Evolutionary conservation across 1,284 basidiomycete genomes (phyloP).

Genomic region (Omphalotus olearius): DNA sequence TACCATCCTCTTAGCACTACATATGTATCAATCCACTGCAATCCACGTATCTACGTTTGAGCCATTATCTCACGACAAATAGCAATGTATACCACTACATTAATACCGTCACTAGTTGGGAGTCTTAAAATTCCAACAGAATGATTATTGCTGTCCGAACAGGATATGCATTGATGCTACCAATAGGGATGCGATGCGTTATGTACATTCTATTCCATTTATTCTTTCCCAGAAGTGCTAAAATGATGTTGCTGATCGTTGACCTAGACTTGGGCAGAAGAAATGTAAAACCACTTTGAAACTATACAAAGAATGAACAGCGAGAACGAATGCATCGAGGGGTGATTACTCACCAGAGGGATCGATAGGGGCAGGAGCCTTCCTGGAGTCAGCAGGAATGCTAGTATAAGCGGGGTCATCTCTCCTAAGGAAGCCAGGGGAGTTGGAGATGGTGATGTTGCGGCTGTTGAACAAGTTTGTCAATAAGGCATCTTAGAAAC

Average conservation of each 20-base stretch:
- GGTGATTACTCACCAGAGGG: conserved; percentile 63
- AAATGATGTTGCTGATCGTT: too few species aligned
- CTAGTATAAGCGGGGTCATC: conserved; percentile 62
- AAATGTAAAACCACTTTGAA: conserved; percentile 89
- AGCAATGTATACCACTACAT: neutral
- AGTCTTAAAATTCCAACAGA: neutral
- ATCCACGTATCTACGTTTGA: too few species aligned
- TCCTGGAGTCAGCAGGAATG: conserved; percentile 78
- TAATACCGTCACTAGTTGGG: neutral
- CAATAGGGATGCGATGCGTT: neutral
- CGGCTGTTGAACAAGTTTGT: conserved; percentile 38
- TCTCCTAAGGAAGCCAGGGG: conserved; percentile 64
- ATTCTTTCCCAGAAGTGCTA: neutral
- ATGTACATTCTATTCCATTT: neutral
- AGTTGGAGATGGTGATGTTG: conserved; percentile 70
- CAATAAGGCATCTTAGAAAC: neutral
- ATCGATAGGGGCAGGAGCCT: conserved; percentile 84
- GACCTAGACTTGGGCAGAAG: conserved; percentile 68
- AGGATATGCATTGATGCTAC: neutral
- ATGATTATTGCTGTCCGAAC: neutral
- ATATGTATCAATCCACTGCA: too few species aligned
- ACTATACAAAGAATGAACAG: conserved; percentile 43
- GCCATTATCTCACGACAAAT: neutral
- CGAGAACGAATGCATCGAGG: conserved; percentile 14
- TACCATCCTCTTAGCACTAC: too few species aligned